phyloP scores from a whole-genome alignment of 192 early-diverging fungal genomes.

The Neocallimastix lanati region DNA sequence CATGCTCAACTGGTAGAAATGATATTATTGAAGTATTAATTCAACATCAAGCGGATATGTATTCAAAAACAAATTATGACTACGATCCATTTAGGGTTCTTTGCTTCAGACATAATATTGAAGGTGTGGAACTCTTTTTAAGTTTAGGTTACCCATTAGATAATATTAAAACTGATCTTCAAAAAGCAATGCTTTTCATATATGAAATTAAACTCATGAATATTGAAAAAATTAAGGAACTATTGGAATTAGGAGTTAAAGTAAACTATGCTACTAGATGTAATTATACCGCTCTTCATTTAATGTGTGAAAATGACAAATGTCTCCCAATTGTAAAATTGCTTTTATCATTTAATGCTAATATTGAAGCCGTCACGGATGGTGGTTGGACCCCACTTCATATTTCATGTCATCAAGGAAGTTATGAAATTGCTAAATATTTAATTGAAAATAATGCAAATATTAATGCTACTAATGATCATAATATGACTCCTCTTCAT shows the following conservation, averaged over 20 bases:
- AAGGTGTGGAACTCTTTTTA: neutral
- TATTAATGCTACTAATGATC: neutral
- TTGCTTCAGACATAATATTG: neutral
- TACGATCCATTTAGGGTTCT: neutral
- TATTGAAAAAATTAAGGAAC: neutral
- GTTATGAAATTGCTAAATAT: neutral
- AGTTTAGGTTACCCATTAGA: neutral
- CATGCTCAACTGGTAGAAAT: neutral
- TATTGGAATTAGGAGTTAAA: neutral
- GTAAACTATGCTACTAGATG: neutral
- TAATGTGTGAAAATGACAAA: neutral
- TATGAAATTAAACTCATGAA: neutral
- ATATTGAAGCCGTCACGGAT: neutral
- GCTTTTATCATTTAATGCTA: neutral
- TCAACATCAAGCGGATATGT: neutral
- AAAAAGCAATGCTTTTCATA: neutral
- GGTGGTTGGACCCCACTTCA: neutral
- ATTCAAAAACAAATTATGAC: neutral
- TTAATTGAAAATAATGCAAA: neutral
- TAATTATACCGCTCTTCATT: neutral
- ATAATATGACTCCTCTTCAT: neutral
- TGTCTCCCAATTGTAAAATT: neutral
- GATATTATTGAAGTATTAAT: neutral
- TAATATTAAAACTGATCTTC: neutral
- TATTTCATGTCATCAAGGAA: neutral